Percentiles rank a stretch among this genome's conserved stretches.
These are phyloP conservation scores for Peronospora destructor DNA, from an alignment of 352 stramenopile genomes.

Conservation along the genomic window DNA sequence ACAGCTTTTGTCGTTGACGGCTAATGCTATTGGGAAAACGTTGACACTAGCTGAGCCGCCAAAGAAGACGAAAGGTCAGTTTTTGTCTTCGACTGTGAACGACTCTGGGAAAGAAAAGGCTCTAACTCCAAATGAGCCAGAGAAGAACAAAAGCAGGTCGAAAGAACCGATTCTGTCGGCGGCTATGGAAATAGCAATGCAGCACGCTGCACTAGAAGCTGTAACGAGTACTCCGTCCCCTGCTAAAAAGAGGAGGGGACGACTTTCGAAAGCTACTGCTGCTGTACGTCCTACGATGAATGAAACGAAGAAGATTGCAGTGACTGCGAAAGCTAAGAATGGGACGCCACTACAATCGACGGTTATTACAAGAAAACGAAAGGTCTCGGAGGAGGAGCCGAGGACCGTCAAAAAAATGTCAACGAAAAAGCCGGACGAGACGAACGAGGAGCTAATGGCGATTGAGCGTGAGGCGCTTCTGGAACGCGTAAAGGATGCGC, in stretches of 20 bases:
- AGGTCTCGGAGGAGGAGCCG: slow-evolving; percentile 8
- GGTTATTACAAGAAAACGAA: slow-evolving; percentile 9
- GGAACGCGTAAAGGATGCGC: slow-evolving; percentile 25
- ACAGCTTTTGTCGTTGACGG: slow-evolving; percentile 5
- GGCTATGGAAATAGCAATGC: slow-evolving; percentile 9
- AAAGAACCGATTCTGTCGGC: slow-evolving; percentile 1
- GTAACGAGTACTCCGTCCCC: neutral
- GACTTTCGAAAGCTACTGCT: slow-evolving; percentile 6
- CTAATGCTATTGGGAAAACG: slow-evolving; percentile 7
- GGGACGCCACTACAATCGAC: neutral
- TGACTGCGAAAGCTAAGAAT: slow-evolving; percentile 2
- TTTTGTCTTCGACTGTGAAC: neutral
- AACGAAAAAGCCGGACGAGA: slow-evolving; percentile 7
- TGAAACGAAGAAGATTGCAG: slow-evolving; percentile 1
- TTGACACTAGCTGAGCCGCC: slow-evolving; percentile 1
- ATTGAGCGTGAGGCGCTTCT: slow-evolving; percentile 25
- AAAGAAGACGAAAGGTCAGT: neutral
- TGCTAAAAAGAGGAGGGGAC: slow-evolving; percentile 10
- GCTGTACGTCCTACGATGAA: slow-evolving; percentile 1
- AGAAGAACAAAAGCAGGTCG: slow-evolving; percentile 2
- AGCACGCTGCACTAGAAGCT: slow-evolving; percentile 5
- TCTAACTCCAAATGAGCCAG: neutral
- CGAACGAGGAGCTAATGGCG: slow-evolving; percentile 2
- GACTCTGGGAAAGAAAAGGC: slow-evolving; percentile 1
- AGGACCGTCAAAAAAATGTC: slow-evolving; percentile 11